Evolutionary conservation across 805 yeast genomes (phyloP).

Genomic region (Candida ortonii): DNA sequence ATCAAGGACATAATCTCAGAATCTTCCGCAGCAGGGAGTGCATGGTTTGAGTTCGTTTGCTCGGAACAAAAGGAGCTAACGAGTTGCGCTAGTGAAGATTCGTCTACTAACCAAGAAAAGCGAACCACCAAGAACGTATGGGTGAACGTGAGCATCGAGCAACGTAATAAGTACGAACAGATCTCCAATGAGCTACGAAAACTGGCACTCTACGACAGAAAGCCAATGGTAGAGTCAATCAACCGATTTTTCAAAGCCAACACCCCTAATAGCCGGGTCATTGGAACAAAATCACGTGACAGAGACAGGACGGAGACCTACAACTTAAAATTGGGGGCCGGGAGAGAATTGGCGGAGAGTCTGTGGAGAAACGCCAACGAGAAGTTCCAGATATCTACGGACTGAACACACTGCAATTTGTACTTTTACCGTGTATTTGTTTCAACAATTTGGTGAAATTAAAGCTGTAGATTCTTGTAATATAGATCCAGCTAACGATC

Average conservation of each 20-base stretch:
- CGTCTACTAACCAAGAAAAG: too few relatives aligned
- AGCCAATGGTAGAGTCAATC: slow-evolving; percentile 26
- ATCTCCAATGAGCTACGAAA: slow-evolving; percentile 31
- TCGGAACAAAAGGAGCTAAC: neutral
- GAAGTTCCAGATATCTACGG: slow-evolving; percentile 4
- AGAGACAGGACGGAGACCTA: too few relatives aligned
- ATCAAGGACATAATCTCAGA: slow-evolving; percentile 21
- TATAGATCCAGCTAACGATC: too few relatives aligned
- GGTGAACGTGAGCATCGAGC: slow-evolving; percentile 27
- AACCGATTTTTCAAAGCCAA: slow-evolving; percentile 11
- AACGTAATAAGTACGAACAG: slow-evolving; percentile 27
- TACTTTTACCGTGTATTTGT: too few relatives aligned
- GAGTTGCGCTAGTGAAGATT: too few relatives aligned
- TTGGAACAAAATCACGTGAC: too few relatives aligned
- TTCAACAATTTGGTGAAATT: slow-evolving; percentile 7
- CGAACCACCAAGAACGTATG: slow-evolving; percentile 15
- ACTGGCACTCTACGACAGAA: slow-evolving; percentile 25
- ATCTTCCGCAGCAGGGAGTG: slow-evolving; percentile 17
- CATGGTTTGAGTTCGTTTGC: slow-evolving; percentile 23
- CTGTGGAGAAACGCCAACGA: slow-evolving; percentile 18
- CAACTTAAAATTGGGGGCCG: slow-evolving; percentile 13
- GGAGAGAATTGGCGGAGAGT: slow-evolving; percentile 11
- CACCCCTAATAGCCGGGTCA: too few relatives aligned
- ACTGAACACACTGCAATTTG: neutral
- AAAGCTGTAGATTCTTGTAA: slow-evolving; percentile 7